These are phyloP conservation scores for Chlorella sp. DNA, from an alignment of 139 green algal species.

Conservation along the genomic window DNA sequence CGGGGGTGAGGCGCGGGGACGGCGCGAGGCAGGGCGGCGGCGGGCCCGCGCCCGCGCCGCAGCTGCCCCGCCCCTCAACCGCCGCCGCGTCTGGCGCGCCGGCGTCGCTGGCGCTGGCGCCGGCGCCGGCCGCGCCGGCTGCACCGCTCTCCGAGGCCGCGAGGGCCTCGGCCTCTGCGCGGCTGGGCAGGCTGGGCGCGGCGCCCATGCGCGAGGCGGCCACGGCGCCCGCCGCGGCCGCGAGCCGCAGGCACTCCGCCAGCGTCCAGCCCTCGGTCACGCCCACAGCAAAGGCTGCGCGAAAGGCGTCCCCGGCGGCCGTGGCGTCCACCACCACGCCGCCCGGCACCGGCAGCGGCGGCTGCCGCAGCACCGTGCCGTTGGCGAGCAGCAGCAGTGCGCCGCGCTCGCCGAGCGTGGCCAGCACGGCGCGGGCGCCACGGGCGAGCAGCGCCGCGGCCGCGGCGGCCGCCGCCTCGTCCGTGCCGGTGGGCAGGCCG, in stretches of 20 bases:
- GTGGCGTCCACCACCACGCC: slow-evolving; percentile 57
- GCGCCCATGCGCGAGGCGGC: slow-evolving; percentile 55
- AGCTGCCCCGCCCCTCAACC: not conserved
- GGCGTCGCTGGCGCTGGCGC: not conserved
- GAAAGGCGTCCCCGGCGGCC: slow-evolving; percentile 65
- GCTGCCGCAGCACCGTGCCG: slow-evolving; percentile 34
- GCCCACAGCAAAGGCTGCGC: slow-evolving; percentile 65
- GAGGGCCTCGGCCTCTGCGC: slow-evolving; percentile 48
- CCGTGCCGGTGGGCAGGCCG: slow-evolving; percentile 40
- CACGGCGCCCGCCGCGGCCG: slow-evolving; percentile 48
- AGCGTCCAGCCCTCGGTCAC: slow-evolving; percentile 49
- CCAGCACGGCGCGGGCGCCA: slow-evolving; percentile 54
- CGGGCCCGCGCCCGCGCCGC: not conserved
- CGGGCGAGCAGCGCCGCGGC: slow-evolving; percentile 27
- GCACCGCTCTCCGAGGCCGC: slow-evolving; percentile 2
- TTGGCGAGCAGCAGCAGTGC: slow-evolving; percentile 43
- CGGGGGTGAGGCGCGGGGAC: not conserved
- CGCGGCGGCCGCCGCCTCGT: slow-evolving; percentile 49
- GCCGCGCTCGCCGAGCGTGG: slow-evolving; percentile 62
- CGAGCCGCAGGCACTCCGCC: slow-evolving; percentile 42
- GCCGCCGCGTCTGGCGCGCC: not conserved
- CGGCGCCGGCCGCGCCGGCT: not conserved
- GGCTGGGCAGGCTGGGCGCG: slow-evolving; percentile 53
- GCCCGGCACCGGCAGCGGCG: slow-evolving; percentile 29
- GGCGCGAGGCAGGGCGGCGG: not conserved